Percentiles rank a stretch among this genome's conserved stretches.
Evolutionary conservation across 2,329 filamentous ascomycete genomes (phyloP).

Genomic region (Bertia moriformis): DNA sequence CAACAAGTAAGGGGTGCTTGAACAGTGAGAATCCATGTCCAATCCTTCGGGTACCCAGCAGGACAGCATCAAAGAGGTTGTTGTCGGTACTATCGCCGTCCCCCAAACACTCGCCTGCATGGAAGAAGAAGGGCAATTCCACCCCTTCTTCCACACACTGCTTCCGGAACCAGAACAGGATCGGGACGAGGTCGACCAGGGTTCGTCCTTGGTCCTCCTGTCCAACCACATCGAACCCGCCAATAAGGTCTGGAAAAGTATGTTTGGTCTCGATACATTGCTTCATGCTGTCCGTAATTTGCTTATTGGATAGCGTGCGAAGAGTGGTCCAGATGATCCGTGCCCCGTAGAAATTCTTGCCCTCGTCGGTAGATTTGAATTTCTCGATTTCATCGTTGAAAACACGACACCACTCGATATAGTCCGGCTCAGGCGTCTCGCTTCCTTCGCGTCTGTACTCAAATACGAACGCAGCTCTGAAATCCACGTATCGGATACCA

Average conservation of each 20-base stretch:
- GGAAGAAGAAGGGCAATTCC: slow-evolving; percentile 87
- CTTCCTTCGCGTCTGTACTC: slow-evolving; percentile 52
- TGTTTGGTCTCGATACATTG: slow-evolving; percentile 72
- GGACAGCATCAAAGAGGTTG: slow-evolving; percentile 78
- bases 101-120: slow-evolving; percentile 78
- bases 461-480: slow-evolving; percentile 32
- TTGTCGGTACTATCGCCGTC: slow-evolving; percentile 60
- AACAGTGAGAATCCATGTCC: slow-evolving; percentile 79
- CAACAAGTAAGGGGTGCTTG: slow-evolving; percentile 79
- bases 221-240: slow-evolving; percentile 80
- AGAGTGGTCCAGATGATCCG: slow-evolving; percentile 74
- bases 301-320: slow-evolving; percentile 45
- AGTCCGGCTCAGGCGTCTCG: slow-evolving; percentile 53
- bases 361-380: slow-evolving; percentile 60
- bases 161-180: slow-evolving; percentile 88
- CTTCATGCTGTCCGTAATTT: slow-evolving; percentile 70
- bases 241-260: slow-evolving; percentile 63
- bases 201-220: slow-evolving; percentile 71
- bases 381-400: slow-evolving; percentile 64
- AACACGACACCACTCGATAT: slow-evolving; percentile 54
- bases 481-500: slow-evolving; percentile 71
- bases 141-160: slow-evolving; percentile 65
- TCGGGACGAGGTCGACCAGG: slow-evolving; percentile 62
- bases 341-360: slow-evolving; percentile 68
- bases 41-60: slow-evolving; percentile 76